Percentiles rank a stretch among this genome's conserved stretches.
These are phyloP conservation scores for Penicillium antarcticum DNA, from an alignment of 495 filamentous ascomycete species.

Conservation along the genomic window DNA sequence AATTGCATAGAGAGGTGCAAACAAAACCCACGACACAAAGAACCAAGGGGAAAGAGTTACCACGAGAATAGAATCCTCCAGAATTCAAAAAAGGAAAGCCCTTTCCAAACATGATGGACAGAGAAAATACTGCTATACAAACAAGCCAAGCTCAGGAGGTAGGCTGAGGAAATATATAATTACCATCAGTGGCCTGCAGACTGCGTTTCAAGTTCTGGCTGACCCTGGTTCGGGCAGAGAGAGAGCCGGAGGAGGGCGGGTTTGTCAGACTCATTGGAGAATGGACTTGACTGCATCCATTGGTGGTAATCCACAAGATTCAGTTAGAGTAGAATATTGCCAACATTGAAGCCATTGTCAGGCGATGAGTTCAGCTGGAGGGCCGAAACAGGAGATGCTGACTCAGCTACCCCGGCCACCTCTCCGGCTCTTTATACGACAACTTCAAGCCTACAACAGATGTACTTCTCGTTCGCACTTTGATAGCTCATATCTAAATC, in stretches of 20 bases:
- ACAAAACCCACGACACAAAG: slow-evolving; percentile 9
- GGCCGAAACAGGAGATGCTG: too few species aligned
- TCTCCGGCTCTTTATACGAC: too few species aligned
- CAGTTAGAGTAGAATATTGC: too few species aligned
- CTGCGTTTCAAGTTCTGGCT: slow-evolving; percentile 64
- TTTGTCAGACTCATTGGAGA: slow-evolving; percentile 52
- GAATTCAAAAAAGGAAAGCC: slow-evolving; percentile 43
- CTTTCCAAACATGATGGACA: slow-evolving; percentile 41
- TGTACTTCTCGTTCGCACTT: too few species aligned
- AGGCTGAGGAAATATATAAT: slow-evolving; percentile 23
- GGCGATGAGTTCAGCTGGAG: too few species aligned
- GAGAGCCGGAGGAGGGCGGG: slow-evolving; percentile 52
- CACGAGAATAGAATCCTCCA: slow-evolving; percentile 47
- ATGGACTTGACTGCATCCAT: background rate
- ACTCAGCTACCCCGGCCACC: too few species aligned
- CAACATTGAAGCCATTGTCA: too few species aligned
- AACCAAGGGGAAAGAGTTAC: slow-evolving; percentile 39
- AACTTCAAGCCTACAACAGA: too few species aligned
- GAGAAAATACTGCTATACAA: slow-evolving; percentile 11
- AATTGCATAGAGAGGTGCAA: slow-evolving; percentile 13
- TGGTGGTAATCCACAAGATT: background rate
- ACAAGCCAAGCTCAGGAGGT: slow-evolving; percentile 11
- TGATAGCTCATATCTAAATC: too few species aligned
- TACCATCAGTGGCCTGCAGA: slow-evolving; percentile 77
- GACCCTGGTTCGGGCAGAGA: slow-evolving; percentile 43